Base-by-base conservation (phyloP, 306 rosid species). In the Vigna nakashimae region DNA sequence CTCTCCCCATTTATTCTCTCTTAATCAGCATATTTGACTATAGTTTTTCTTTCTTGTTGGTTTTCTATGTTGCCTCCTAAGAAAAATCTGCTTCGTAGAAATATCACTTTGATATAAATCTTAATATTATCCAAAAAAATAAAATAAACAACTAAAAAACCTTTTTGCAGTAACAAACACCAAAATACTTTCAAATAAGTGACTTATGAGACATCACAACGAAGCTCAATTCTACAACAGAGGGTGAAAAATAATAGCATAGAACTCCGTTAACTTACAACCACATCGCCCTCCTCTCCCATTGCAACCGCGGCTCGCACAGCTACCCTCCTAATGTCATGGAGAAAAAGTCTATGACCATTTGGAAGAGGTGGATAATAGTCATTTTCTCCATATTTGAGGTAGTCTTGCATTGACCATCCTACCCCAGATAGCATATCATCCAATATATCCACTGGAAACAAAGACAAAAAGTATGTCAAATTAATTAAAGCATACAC, bases 201-300 rank as follows among this genome's bases (percentile, higher is more conserved):
- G 67, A 77, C n/a, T 63, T 80, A 12, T 56, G 36, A 55, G 43
- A 9, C 56, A 65, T 62, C 52, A 5, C 38, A 75, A 75, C 49
- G 45, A 34, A 38, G 38, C 22, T 7, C 79, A 68, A 46, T 45
- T 28, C 38, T 56, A 51, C 18, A 70, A 56, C 15, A 71, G 62
- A 68, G 62, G 60, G 73, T 70, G 60, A 15, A 59, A 66, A 55
- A 60, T 3, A 26, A 56, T 30, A 30, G 75, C 1, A 77, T n/a
- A 74, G 81, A 82, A 88, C 20, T 86, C 80, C 57, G 71, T 76
- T 73, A 86, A 92, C 99, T 95, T 90, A 91, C 98, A 83, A 95
- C 92, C 80, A 95, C 87, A 82, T 95, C 99, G 63, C 94, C 98
- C 86, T 92, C 99, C 90, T 95, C 99, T 11, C 98, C 98, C 98